Evolutionary conservation across 2,329 filamentous ascomycete genomes (phyloP).

Genomic region (Metarhizium rileyi): DNA sequence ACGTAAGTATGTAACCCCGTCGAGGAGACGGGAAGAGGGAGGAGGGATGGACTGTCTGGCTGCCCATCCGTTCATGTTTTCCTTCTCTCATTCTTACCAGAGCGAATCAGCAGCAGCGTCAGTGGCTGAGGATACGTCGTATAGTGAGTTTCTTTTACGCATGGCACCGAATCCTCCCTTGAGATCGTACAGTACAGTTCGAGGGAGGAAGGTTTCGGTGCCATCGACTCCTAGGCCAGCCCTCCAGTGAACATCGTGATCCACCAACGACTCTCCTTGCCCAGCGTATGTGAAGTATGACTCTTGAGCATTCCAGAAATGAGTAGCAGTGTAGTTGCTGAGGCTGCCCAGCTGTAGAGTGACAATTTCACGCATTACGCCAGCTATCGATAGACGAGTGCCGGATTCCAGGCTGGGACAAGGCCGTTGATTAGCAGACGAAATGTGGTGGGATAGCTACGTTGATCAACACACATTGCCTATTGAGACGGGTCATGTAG

Average conservation of each 20-base stretch:
- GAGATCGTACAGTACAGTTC: conserved; percentile 87
- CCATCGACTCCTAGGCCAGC: conserved; percentile 75
- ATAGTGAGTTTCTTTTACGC: conserved; percentile 79
- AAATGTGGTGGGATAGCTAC: not conserved
- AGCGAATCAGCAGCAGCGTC: conserved; percentile 22
- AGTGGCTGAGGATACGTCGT: conserved; percentile 40
- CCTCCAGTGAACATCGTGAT: conserved; percentile 71
- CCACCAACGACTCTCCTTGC: conserved; percentile 21
- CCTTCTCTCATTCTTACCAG: conserved; percentile 19
- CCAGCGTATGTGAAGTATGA: conserved; percentile 88
- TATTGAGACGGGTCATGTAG: not conserved
- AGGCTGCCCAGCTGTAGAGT: conserved; percentile 88
- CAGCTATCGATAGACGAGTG: not conserved
- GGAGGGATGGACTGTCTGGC: not conserved
- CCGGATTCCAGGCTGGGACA: not conserved
- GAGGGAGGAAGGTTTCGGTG: conserved; percentile 82
- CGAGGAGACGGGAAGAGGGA: too few species aligned
- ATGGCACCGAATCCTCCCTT: conserved; percentile 89
- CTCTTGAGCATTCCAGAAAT: conserved; percentile 99
- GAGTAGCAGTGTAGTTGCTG: conserved; percentile 86
- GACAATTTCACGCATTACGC: conserved; percentile 80
- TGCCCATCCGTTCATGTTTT: not conserved
- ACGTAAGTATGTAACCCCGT: not conserved
- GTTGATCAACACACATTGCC: not conserved
- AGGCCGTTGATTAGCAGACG: not conserved